These are phyloP conservation scores for Auxenochlorella pyrenoidosa DNA, from an alignment of 139 green algal genomes.

Conservation along the genomic window DNA sequence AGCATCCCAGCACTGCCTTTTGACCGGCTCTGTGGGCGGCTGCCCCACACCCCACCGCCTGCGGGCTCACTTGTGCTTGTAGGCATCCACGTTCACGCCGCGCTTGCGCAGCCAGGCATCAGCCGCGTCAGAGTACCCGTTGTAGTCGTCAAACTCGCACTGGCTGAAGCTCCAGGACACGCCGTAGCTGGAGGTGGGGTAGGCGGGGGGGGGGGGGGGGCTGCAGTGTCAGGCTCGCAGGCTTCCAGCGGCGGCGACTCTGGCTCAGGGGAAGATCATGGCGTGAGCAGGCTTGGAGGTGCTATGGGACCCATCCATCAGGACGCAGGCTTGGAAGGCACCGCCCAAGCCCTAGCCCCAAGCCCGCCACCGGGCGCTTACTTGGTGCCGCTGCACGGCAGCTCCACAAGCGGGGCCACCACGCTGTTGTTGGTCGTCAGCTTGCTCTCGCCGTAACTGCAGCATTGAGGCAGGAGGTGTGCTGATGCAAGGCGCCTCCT, in stretches of 20 bases:
- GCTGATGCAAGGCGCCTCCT: too few relatives aligned
- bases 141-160: constrained; percentile 24
- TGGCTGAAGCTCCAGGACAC: constrained; percentile 12
- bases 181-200: not conserved
- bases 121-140: not conserved
- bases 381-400: constrained; percentile 9
- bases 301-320: not conserved
- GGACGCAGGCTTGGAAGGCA: too few relatives aligned
- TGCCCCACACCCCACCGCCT: too few relatives aligned
- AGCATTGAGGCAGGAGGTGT: not conserved
- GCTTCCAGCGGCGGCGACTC: too few relatives aligned
- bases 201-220: not conserved
- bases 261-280: too few relatives aligned
- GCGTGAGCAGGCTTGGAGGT: not conserved
- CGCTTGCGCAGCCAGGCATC: not conserved
- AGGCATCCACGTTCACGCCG: not conserved
- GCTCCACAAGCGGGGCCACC: not conserved
- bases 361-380: not conserved
- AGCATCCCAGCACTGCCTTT: too few relatives aligned
- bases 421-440: not conserved
- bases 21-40: too few relatives aligned
- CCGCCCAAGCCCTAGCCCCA: too few relatives aligned
- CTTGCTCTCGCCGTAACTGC: not conserved
- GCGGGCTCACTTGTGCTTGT: constrained; percentile 15
- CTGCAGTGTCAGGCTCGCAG: too few relatives aligned